Conservation (phyloP, 1,139 yeast species). For the Yamadazyma friedrichii region DNA sequence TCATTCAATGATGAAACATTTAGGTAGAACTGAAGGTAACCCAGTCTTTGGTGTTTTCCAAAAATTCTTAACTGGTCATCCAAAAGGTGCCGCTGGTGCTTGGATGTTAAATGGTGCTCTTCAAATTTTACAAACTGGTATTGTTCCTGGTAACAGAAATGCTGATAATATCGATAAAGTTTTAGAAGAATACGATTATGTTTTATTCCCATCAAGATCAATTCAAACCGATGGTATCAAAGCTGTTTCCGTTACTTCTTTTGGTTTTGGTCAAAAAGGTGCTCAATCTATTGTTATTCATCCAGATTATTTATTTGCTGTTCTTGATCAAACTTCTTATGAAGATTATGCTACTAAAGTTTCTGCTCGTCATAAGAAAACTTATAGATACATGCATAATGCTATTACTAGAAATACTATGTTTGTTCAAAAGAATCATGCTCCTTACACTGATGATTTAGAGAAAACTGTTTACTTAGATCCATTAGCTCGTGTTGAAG, state of each 20-base stretch:
- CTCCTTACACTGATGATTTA: conserved; percentile 87
- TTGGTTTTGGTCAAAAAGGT: conserved; percentile 99
- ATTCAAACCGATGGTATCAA: conserved; percentile 95
- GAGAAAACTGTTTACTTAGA: conserved; percentile 91
- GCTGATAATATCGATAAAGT: conserved; percentile 92
- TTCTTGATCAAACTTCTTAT: conserved; percentile 70
- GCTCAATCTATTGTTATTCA: conserved; percentile 91
- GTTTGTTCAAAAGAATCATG: conserved; percentile 89
- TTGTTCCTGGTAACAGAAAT: conserved; percentile 98
- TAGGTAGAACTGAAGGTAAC: conserved; percentile 97
- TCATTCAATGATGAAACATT: conserved; percentile 87
- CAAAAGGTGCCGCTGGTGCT: conserved; percentile 99
- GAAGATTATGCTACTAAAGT: conserved; percentile 71
- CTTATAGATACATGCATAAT: conserved; percentile 95
- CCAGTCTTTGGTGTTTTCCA: conserved; percentile 98
- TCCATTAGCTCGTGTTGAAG: conserved; percentile 85
- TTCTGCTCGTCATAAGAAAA: conserved; percentile 76
- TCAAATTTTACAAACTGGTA: conserved; percentile 87
- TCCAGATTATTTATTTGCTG: conserved; percentile 89
- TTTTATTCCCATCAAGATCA: conserved; percentile 91
- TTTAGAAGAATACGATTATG: conserved; percentile 80
- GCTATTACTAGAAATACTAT: conserved; percentile 88
- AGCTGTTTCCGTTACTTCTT: conserved; percentile 95
- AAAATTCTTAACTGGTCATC: conserved; percentile 98
- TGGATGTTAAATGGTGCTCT: conserved; percentile 99